Conservation (phyloP, 106 monocot genomes). For the Apostasia shenzhenica region DNA sequence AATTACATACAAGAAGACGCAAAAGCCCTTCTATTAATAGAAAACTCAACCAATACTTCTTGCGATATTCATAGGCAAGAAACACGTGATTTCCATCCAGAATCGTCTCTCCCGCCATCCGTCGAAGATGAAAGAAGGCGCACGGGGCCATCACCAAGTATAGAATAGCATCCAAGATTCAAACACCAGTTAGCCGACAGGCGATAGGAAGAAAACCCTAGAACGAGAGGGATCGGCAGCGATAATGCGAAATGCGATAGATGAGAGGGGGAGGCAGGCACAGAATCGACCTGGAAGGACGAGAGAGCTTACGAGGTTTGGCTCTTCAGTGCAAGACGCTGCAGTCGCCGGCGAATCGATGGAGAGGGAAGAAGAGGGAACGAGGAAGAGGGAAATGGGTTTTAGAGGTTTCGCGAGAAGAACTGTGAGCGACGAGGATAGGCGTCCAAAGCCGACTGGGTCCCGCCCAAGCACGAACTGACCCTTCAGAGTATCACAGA, state of each 20-base stretch:
- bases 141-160: too few species aligned
- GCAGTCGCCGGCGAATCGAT: not conserved
- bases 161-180: not conserved
- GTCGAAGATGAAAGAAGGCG: too few species aligned
- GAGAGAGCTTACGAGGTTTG: not conserved
- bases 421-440: not conserved
- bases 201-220: not conserved
- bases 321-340: not conserved
- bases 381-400: not conserved
- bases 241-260: not conserved
- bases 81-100: too few species aligned
- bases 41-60: too few species aligned
- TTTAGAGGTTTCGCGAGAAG: not conserved
- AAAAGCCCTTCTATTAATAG: too few species aligned
- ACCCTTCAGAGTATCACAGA: too few species aligned
- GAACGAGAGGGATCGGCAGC: not conserved
- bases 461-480: too few species aligned
- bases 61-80: too few species aligned
- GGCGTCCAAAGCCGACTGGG: not conserved
- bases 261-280: not conserved
- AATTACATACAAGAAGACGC: too few species aligned
- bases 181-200: not conserved
- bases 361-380: not conserved
- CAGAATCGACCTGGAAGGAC: not conserved
- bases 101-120: too few species aligned